Base-by-base conservation (phyloP, 192 early-diverging fungal genomes). In the Entomortierella parvispora region DNA sequence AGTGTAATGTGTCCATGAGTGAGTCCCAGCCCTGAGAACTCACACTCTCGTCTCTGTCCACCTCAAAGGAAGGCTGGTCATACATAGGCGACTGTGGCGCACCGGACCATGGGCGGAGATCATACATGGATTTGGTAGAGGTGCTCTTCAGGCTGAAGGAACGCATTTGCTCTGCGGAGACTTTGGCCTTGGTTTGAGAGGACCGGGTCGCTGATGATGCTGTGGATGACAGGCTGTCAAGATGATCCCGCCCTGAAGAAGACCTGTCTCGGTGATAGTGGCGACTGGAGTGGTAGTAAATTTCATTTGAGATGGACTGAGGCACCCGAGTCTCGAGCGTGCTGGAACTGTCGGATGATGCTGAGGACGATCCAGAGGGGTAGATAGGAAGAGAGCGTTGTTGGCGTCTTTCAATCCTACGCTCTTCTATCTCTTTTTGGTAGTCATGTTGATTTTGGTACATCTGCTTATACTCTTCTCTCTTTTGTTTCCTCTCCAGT, bases 101-200 rank as follows among this genome's bases (percentile, higher is more conserved):
- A 14, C 56, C 62, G 15, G 65, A 48, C 74, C 65, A 68, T 14
- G 65, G 74, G 33, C 74, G 59, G n/a, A 77, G 66, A 47, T 77
- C 74, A 56, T 58, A 59, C 74, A 77, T 68, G 43, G 74, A 77
- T 28, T 77, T 77, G 8, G 66, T 65, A 3, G 71, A 62, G 9
- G 48, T 54, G 29, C 61, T 77, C 61, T 68, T 77, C 8, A 77
- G 61, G 37, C 74, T 77, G 22, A 68, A 33, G 5, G 74, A 77
- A 8, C 74, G 74, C 22, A 42, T 20, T 28, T 68, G 61, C 22
- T 57, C 59, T 9, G 62, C 44, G 3, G 46, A 43, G 23, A 31
- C 23, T 37, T 57, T 51, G 23, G 11, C 43, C 34, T 67, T 66
- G 25, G 31, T n/a, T 18, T 50, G 52, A 18, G 58, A 50, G 3